Base-by-base conservation (phyloP, 768 basidiomycete genomes). In the Phylloporus arenicola region DNA sequence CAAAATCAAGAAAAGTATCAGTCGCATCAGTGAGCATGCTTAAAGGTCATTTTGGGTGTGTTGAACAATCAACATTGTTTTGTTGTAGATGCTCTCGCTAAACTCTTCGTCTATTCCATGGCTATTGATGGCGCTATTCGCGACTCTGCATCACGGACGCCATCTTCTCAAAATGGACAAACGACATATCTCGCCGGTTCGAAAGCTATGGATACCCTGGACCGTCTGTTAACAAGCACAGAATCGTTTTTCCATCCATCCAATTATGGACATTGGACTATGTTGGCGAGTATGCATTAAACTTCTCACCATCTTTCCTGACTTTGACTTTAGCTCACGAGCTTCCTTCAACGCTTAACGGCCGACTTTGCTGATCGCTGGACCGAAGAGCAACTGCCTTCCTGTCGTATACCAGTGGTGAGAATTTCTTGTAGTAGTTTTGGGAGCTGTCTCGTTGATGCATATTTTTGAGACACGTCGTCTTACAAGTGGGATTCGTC, bases 201-300 rank as follows among this genome's bases (percentile, higher is more conserved):
- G 2, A 87, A 80, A 62, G 89, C 93, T 17, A 75, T 98, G 52
- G 91, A 95, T 59, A 84, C 90, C 13, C 72, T 98, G 24, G 88
- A 90, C 57, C 84, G 84, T 57, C 70, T 98, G 37, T 81, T 98
- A 53, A 94, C 90, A 13, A 93, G 90, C 59, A 90, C 88, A 6
- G 95, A 98, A 63, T 83, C 86, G 0, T 95, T 88, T 74, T 98
- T 97, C 70, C 95, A 98, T 66, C 95, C 95, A 2, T 90, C 89
- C 4, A 96, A 96, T 63, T 83, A 84, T 27, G 94, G 94, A 4
- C 71, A 77, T 27, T 96, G 92, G 90, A 86, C 90, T 8, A 55
- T 68, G 35, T 47, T 64, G 54, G 68, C 62, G 25, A 45, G 57
- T 53, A 6, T 9, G 9, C 25, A 12, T 2, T 24, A 25, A 46